Evolutionary conservation across 2,329 filamentous ascomycete genomes (phyloP).

Genomic region (Pochonia chlamydosporia): DNA sequence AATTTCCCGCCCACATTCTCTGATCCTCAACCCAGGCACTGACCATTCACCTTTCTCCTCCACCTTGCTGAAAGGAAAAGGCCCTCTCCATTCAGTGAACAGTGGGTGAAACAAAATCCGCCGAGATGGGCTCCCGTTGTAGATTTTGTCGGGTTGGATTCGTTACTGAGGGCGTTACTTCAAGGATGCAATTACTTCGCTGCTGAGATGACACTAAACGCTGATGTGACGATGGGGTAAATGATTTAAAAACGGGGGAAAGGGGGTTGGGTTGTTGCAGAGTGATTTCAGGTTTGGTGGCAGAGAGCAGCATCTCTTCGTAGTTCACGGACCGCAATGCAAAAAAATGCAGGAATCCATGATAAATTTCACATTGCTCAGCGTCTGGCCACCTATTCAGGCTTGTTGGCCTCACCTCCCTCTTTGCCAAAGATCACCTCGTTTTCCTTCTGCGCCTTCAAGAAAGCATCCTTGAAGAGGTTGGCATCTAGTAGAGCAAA

Average conservation of each 20-base stretch:
- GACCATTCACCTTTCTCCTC: conserved; percentile 3
- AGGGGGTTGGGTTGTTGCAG: conserved; percentile 8
- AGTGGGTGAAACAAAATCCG: background rate
- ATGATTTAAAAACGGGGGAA: background rate
- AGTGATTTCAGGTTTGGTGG: background rate
- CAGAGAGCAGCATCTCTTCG: conserved; percentile 6
- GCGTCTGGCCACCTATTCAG: conserved; percentile 5
- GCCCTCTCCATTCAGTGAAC: background rate
- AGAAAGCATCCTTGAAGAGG: conserved; percentile 93
- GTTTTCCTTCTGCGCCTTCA: conserved; percentile 96
- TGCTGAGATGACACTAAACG: conserved; percentile 11
- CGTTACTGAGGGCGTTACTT: conserved; percentile 1
- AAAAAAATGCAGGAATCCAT: background rate
- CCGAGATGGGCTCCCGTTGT: too few species aligned
- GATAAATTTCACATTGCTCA: background rate
- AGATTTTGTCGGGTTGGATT: background rate
- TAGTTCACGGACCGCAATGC: background rate
- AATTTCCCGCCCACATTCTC: conserved; percentile 1
- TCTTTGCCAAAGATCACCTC: conserved; percentile 69
- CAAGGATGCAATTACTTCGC: conserved; percentile 5
- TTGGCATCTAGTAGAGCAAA: conserved; percentile 78
- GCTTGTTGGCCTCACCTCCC: conserved; percentile 11
- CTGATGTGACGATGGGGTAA: conserved; percentile 14
- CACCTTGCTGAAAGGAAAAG: conserved; percentile 2
- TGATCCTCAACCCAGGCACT: conserved; percentile 6